Percentiles rank a stretch among this genome's conserved stretches.
Evolutionary conservation across 2,329 filamentous ascomycete species (phyloP).

Genomic region (Colletotrichum nymphaeae): DNA sequence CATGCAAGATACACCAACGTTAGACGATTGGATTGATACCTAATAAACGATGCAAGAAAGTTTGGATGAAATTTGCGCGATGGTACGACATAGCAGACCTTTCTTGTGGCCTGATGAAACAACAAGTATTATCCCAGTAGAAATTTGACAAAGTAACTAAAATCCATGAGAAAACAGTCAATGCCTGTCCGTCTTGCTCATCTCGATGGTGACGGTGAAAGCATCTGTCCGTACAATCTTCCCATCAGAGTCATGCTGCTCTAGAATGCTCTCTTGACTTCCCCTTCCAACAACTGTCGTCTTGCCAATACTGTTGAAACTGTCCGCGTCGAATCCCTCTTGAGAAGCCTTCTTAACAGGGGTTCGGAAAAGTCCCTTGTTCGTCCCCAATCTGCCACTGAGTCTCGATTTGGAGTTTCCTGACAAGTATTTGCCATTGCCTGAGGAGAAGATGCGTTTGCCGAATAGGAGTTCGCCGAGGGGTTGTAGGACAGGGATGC

Average conservation of each 20-base stretch:
- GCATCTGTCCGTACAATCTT: neutral
- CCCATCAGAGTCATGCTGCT: neutral
- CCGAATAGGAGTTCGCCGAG: conserved; percentile 34
- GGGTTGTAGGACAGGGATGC: conserved; percentile 48
- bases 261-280: neutral
- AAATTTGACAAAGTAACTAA: neutral
- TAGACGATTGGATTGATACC: no score
- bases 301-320: neutral
- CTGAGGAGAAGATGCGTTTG: conserved; percentile 24
- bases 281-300: neutral
- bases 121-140: neutral
- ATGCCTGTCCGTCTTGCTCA: neutral
- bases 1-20: no score
- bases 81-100: no score
- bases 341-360: neutral
- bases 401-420: neutral
- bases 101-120: no score
- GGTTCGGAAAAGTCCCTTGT: neutral
- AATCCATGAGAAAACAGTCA: neutral
- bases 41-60: no score
- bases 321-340: neutral
- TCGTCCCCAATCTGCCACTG: neutral
- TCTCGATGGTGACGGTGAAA: neutral
- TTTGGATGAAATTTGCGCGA: no score
- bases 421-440: neutral